Percentiles rank a stretch among this genome's conserved stretches.
Conservation (phyloP, 2,329 filamentous ascomycete genomes). For the Teratosphaeria epicoccoides region DNA sequence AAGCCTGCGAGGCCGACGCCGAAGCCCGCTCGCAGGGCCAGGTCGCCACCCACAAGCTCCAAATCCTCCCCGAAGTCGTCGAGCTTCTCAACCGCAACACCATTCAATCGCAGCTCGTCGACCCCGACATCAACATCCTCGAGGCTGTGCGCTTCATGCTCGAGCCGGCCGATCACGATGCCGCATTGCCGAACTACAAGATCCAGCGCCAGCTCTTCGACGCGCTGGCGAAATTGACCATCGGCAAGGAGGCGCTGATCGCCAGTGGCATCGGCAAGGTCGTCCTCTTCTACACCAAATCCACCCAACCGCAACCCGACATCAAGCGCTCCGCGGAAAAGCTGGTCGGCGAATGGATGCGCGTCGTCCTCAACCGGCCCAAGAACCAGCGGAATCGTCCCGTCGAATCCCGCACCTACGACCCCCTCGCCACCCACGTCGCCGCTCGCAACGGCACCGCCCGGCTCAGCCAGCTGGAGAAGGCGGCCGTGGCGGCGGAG, state of each 20-base stretch:
- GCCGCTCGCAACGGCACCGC: conserved; percentile 12
- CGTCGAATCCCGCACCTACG: conserved; percentile 48
- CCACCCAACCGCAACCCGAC: conserved; percentile 71
- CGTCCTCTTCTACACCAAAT: conserved; percentile 92
- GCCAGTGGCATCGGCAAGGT: conserved; percentile 94
- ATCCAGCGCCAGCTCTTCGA: conserved; percentile 92
- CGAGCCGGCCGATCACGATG: conserved; percentile 77
- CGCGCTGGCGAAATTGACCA: conserved; percentile 67
- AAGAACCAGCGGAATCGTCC: conserved; percentile 85
- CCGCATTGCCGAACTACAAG: conserved; percentile 87
- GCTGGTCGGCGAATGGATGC: conserved; percentile 88
- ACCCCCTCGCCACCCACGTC: conserved; percentile 34
- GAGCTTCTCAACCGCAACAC: conserved; percentile 82
- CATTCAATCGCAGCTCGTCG: conserved; percentile 71
- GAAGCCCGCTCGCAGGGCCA: conserved; percentile 65
- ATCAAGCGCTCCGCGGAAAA: conserved; percentile 94
- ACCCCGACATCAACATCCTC: conserved; percentile 89
- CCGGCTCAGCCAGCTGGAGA: conserved; percentile 24
- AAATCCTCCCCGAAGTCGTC: conserved; percentile 83
- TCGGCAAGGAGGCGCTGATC: conserved; percentile 81
- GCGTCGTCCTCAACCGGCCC: conserved; percentile 74
- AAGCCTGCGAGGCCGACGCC: conserved; percentile 79
- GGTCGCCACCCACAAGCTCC: conserved; percentile 84
- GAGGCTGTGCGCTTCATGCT: conserved; percentile 96
- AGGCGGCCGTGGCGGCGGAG: conserved; percentile 35